Evolutionary conservation across 257 asterid genomes (phyloP).

Genomic region (Petunia secreta): DNA sequence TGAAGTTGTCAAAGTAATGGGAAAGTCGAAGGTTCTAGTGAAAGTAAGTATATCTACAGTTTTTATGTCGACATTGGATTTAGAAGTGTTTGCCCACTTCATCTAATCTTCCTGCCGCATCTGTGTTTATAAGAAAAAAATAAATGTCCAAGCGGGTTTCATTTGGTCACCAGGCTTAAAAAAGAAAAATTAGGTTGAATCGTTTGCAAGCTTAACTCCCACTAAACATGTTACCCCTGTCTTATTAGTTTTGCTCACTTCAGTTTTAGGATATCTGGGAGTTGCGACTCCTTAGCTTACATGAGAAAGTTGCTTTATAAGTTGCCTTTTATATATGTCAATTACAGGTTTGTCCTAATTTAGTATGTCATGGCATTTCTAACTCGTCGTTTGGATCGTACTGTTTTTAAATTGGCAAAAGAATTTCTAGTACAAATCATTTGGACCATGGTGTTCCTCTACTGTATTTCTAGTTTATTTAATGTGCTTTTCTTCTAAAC

Average conservation of each 20-base stretch:
- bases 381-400: not conserved
- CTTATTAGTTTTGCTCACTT: not conserved
- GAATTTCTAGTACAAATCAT: not conserved
- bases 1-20: slow-evolving; percentile 98
- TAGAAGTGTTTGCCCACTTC: not conserved
- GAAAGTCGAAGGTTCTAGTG: slow-evolving; percentile 91
- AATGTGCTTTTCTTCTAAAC: not conserved
- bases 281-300: not conserved
- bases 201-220: not conserved
- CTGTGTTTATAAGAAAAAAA: not conserved
- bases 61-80: not conserved
- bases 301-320: not conserved
- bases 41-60: slow-evolving; percentile 54
- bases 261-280: not conserved
- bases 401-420: not conserved
- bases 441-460: not conserved
- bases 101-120: not conserved
- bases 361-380: not conserved
- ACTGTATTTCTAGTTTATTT: not conserved
- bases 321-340: slow-evolving; percentile 12
- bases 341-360: not conserved
- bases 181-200: not conserved
- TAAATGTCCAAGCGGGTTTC: not conserved
- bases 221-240: not conserved
- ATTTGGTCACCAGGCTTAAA: slow-evolving; percentile 7